These are phyloP conservation scores for Fusarium sororula DNA, from an alignment of 2,329 filamentous ascomycete species.

Conservation along the genomic window DNA sequence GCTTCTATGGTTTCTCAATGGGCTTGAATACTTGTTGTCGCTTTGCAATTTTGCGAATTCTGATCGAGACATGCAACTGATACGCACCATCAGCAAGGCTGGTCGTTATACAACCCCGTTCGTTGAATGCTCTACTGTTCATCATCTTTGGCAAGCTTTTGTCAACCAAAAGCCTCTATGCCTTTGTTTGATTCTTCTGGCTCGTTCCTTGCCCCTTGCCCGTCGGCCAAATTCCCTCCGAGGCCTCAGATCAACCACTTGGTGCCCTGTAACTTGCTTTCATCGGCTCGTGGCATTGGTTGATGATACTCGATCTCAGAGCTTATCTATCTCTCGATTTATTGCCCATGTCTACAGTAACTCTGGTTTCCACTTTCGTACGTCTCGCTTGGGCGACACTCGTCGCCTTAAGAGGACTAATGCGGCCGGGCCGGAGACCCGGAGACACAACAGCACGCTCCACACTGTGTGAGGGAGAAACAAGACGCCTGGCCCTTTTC, in stretches of 20 bases:
- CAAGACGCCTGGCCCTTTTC: background rate
- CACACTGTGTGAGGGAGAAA: constrained; percentile 24
- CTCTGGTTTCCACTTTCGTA: constrained; percentile 31
- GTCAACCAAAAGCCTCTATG: background rate
- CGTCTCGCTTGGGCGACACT: constrained; percentile 32
- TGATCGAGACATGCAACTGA: background rate
- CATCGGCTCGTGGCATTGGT: background rate
- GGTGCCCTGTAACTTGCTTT: background rate
- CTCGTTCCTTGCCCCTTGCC: background rate
- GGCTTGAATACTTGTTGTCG: background rate
- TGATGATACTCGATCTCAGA: background rate
- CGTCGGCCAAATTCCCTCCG: constrained; percentile 7
- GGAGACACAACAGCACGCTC: constrained; percentile 16
- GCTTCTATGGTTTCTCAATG: background rate
- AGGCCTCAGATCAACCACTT: background rate
- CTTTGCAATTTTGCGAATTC: background rate
- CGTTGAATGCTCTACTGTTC: background rate
- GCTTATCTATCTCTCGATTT: background rate
- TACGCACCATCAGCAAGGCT: background rate
- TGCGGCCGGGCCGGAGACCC: constrained; percentile 33
- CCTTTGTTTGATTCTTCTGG: constrained; percentile 35
- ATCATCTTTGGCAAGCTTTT: background rate
- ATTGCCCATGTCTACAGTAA: constrained; percentile 20
- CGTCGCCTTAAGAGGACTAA: constrained; percentile 34
- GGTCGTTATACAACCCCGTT: background rate